These are phyloP conservation scores for Tricladium varicosporioides DNA, from an alignment of 2,329 filamentous ascomycete species.

Conservation along the genomic window DNA sequence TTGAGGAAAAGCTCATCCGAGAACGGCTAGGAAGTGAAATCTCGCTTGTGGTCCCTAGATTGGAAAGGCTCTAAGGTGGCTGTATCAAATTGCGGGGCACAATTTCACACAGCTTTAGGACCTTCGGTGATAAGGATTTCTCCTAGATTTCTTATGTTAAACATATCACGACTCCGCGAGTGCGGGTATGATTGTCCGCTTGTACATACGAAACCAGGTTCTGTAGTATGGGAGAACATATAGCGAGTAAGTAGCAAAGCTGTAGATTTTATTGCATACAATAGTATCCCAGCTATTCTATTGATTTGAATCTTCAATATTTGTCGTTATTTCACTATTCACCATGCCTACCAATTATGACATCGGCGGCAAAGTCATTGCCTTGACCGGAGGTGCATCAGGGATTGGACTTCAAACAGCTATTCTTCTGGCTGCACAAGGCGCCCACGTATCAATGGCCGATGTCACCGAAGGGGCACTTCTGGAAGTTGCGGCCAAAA, in stretches of 20 bases:
- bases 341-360: background rate
- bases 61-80: background rate
- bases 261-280: background rate
- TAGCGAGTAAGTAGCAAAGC: background rate
- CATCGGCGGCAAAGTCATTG: slow-evolving; percentile 51
- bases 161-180: background rate
- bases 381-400: slow-evolving; percentile 75
- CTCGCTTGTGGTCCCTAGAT: background rate
- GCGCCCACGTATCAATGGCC: slow-evolving; percentile 16
- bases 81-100: background rate
- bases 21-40: background rate
- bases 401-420: slow-evolving; percentile 75
- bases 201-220: background rate
- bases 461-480: slow-evolving; percentile 21
- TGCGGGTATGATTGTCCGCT: background rate
- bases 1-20: background rate
- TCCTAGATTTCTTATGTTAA: background rate
- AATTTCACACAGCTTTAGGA: background rate
- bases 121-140: background rate
- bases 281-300: too few relatives aligned
- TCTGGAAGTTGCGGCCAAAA: slow-evolving; percentile 31
- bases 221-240: background rate
- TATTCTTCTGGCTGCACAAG: slow-evolving; percentile 35
- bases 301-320: too few relatives aligned
- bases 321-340: background rate